Evolutionary conservation across 495 filamentous ascomycete genomes (phyloP), one percentile per base, ranked within the genome.

Genomic region (Penicilliopsis zonata): DNA sequence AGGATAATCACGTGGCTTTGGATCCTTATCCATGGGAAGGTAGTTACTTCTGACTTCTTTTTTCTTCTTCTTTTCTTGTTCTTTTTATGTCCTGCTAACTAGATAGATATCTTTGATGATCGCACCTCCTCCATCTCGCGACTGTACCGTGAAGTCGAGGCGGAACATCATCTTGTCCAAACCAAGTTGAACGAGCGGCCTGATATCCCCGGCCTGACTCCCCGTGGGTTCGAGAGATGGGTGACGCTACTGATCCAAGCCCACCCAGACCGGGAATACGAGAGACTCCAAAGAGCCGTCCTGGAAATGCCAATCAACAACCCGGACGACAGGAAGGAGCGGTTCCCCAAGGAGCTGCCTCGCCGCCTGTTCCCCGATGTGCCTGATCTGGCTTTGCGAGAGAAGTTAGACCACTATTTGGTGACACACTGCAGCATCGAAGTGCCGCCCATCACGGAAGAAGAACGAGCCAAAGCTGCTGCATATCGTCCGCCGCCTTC

Each of bases 161-260:
- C 79, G 41, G 69, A 88, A 42, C 85, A 93, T 46, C 81, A 87
- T 53, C 69, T 93, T 9, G 70, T 93, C 1, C 87, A 86, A 39
- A 55, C 65, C 14, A 60, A 68, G 18, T 43, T 67, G 10, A 61
- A 64, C 9, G 63, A 72, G 29, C 54, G 65, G 33, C 84, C 87
- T 3, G 69, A 69, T 27, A 67, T 85, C 19, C 87, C 87, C 2
- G 80, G 70, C 9, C 62, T 95, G 10, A 94, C 87, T 1, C 80
- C 82, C 2, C 44, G 63, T 18, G 88, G 88, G 3, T 96, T 93
- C 50, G 68, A 79, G 37, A 57, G 57, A 33, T 94, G 82, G 76
- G 74, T 80, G 50, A 85, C 81, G 0, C 56, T 74, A 13, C 65
- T 80, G 55, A 79, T 94, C 30, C 72, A 74, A 43, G 79, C 82